phyloP scores from a whole-genome alignment of 495 filamentous ascomycete species.

The Chlorociboria aeruginascens region DNA sequence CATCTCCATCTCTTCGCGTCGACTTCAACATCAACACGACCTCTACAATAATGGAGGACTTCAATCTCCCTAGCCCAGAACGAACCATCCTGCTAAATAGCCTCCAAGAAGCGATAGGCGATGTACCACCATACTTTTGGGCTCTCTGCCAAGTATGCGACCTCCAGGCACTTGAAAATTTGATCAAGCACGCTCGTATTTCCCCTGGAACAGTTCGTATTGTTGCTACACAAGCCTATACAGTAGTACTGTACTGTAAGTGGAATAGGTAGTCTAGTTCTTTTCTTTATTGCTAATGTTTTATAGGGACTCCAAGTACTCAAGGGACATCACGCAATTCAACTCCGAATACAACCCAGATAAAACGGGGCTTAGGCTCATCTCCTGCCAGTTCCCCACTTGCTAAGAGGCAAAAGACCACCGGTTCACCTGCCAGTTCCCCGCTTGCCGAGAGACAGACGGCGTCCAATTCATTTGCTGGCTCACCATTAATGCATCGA shows the following conservation, averaged over 20 bases:
- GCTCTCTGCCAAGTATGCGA: constrained; percentile 7
- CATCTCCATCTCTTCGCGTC: too few species aligned
- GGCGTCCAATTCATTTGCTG: not conserved
- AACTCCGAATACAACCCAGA: too few species aligned
- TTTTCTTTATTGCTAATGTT: not conserved
- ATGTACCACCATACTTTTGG: constrained; percentile 6
- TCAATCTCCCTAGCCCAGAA: constrained; percentile 1
- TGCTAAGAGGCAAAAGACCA: constrained; percentile 2
- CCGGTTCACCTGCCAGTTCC: not conserved
- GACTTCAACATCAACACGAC: too few species aligned
- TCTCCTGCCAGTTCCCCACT: not conserved
- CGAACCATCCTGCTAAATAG: not conserved
- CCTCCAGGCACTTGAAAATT: not conserved
- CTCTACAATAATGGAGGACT: too few species aligned
- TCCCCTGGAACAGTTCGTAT: not conserved
- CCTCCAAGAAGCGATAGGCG: constrained; percentile 1
- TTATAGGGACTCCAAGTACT: too few species aligned
- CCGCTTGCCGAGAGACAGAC: not conserved
- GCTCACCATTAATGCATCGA: not conserved
- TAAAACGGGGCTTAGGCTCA: too few species aligned
- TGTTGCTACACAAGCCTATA: not conserved
- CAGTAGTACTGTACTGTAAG: constrained; percentile 1
- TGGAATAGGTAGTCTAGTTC: not conserved
- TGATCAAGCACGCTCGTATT: not conserved
- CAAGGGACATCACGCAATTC: too few species aligned